Conservation (phyloP, 2,329 filamentous ascomycete genomes). For the Teratosphaeria destructans region DNA sequence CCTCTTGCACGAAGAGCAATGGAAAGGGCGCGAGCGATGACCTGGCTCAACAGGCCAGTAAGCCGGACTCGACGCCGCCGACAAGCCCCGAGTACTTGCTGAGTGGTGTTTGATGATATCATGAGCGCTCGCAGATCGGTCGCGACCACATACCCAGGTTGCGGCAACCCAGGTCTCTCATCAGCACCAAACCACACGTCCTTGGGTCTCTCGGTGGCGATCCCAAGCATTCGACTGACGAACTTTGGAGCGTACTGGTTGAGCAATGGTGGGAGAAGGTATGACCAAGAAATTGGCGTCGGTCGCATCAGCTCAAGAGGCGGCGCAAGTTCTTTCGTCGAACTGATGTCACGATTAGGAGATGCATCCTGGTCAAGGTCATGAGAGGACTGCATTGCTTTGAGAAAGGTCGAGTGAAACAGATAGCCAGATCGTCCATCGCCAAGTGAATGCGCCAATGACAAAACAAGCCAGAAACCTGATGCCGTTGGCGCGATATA, state of each 20-base stretch:
- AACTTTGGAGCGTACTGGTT: slow-evolving; percentile 28
- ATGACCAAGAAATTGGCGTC: slow-evolving; percentile 34
- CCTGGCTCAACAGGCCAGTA: slow-evolving; percentile 32
- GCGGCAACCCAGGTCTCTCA: slow-evolving; percentile 4
- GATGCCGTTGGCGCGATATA: slow-evolving; percentile 23
- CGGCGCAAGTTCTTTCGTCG: neutral
- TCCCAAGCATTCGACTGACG: slow-evolving; percentile 23
- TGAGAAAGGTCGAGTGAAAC: slow-evolving; percentile 35
- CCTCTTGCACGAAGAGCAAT: slow-evolving; percentile 15
- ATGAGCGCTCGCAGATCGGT: slow-evolving; percentile 26
- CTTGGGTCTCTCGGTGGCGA: slow-evolving; percentile 22
- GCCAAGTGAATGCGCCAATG: slow-evolving; percentile 34
- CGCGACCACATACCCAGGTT: slow-evolving; percentile 2
- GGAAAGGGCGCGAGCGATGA: slow-evolving; percentile 31
- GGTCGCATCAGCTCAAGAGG: neutral
- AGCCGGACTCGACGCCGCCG: slow-evolving; percentile 29
- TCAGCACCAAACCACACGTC: slow-evolving; percentile 15
- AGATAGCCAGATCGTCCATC: slow-evolving; percentile 34
- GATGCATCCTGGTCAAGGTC: neutral
- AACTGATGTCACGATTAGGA: neutral
- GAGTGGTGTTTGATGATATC: slow-evolving; percentile 21
- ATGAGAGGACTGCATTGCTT: slow-evolving; percentile 9
- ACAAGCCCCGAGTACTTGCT: slow-evolving; percentile 20
- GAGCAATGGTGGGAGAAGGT: slow-evolving; percentile 32
- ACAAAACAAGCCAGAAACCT: slow-evolving; percentile 26